phyloP scores from a whole-genome alignment of 371 early-diverging fungal genomes.

The Haplosporangium sp. region DNA sequence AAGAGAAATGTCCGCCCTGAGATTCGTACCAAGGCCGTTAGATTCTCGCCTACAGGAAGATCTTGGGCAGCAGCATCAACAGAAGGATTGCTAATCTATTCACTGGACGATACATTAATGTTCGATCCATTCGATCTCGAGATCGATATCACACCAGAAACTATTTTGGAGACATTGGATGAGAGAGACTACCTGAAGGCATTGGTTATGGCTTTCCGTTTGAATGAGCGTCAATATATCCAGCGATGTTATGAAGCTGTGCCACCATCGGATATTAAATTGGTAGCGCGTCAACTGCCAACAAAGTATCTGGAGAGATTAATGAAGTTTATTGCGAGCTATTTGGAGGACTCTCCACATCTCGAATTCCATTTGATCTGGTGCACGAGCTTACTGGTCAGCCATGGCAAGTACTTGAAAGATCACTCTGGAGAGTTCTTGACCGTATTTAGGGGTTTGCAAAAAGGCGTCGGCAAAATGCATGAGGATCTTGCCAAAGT shows the following conservation, averaged over 20 bases:
- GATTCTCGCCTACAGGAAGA: conserved; percentile 94
- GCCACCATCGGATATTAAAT: conserved; percentile 79
- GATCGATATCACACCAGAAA: conserved; percentile 93
- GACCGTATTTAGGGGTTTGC: conserved; percentile 80
- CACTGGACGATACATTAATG: conserved; percentile 88
- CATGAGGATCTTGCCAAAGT: conserved; percentile 82
- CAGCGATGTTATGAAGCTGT: conserved; percentile 84
- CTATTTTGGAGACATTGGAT: conserved; percentile 76
- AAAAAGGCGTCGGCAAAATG: conserved; percentile 78
- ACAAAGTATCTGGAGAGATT: conserved; percentile 86
- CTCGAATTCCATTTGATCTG: conserved; percentile 92
- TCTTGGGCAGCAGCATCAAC: conserved; percentile 98
- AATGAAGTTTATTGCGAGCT: conserved; percentile 82
- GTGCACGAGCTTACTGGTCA: conserved; percentile 77
- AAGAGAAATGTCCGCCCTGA: conserved; percentile 81
- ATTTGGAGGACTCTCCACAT: conserved; percentile 82
- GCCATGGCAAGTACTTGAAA: conserved; percentile 87
- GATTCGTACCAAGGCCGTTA: conserved; percentile 84
- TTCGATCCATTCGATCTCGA: conserved; percentile 99
- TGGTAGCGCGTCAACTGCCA: conserved; percentile 84
- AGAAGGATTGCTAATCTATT: conserved; percentile 94
- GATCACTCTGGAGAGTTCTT: conserved; percentile 82
- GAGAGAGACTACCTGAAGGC: conserved; percentile 86
- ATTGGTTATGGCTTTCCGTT: conserved; percentile 89
- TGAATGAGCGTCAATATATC: conserved; percentile 86